Evolutionary conservation across 441 rosid genomes (phyloP), one percentile per base, ranked within the genome.

Genomic region (Omphalea diandra): DNA sequence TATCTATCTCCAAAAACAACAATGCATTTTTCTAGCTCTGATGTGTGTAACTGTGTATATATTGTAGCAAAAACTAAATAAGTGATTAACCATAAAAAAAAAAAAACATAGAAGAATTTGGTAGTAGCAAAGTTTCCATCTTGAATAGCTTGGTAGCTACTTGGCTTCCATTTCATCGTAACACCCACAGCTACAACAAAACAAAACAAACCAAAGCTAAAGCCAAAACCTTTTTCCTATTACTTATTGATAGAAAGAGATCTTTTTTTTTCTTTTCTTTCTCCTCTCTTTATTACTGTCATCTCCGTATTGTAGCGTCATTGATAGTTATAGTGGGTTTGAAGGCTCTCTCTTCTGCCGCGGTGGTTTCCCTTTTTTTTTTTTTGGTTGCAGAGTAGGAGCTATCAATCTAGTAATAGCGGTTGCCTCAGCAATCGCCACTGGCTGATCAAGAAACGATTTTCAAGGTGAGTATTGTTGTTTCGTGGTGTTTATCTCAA

Each of bases 401-500:
- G 31, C 73, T 72, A 4, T 80, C 72, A 41, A 73, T 80, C 75
- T n/a, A n/a, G n/a, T n/a, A n/a, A 71, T 78, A 76, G 69, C n/a
- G 69, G 31, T 73, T 56, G 75, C 72, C 79, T 77, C 44, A 71
- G 54, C 66, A 76, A 76, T 78, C 80, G 27, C 69, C 72, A 70
- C 69, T 46, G 60, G 63, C 46, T 73, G 44, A 27, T 29, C 2
- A 10, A 29, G n/a, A 15, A 52, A 55, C 81, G 41, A 55, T 65
- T 76, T 68, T 75, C 75, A 53, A 77, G 76, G 85, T 84, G 73
- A 38, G 76, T 71, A 32, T 18, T 6, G n/a, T n/a, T n/a, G n/a
- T n/a, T 70, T 70, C 77, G 76, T 73, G 73, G 70, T 50, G 36
- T 67, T 79, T 81, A n/a, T 75, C 54, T 53, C 54, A 41, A 40